Evolutionary conservation across 768 basidiomycete species (phyloP), one percentile per base, ranked within the genome.

Genomic region (Sistotremastrum suecicum): DNA sequence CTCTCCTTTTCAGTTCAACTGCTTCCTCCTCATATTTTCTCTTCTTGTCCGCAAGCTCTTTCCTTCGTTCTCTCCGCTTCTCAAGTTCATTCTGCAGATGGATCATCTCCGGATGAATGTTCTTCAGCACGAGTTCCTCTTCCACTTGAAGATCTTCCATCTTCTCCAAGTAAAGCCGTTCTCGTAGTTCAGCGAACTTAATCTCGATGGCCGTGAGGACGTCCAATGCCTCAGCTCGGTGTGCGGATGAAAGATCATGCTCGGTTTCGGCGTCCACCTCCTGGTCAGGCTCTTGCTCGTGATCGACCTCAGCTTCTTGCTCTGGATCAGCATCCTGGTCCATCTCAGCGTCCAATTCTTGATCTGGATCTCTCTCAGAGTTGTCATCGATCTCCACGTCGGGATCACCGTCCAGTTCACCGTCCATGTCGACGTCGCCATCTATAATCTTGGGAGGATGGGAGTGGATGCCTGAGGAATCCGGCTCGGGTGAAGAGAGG

Each of bases 121-220:
- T 90, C 91, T 50, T 38, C 40, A 45, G 36, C 28, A 98, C 71
- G 54, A 91, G 66, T 9, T 74, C 65, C 56, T 97, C 90, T 61
- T 98, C 94, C 76, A 80, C 83, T 34, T 85, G 82, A 5, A 94
- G 66, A 3, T 76, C 78, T 37, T 90, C 85, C 88, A 97, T 90
- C 60, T 91, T 85, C 64, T 98, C 94, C 12, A 97, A 70, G 60
- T 92, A 97, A 10, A 97, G 69, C 42, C 78, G 70, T 59, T 97
- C 91, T 41, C 94, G 66, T 46, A 97, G 61, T 33, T 83, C 63
- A 0, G 92, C 91, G 61, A 91, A 95, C 56, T 86, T 88, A 63
- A 97, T 76, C 58, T 99, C 94, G 53, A 99, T 92, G 39, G 70
- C 73, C 3, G 92, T 83, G 5, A 97, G 66, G 0, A 83, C 81